These are phyloP conservation scores for Triangularia verruculosa DNA, from an alignment of 2,329 filamentous ascomycete genomes.

Conservation along the genomic window DNA sequence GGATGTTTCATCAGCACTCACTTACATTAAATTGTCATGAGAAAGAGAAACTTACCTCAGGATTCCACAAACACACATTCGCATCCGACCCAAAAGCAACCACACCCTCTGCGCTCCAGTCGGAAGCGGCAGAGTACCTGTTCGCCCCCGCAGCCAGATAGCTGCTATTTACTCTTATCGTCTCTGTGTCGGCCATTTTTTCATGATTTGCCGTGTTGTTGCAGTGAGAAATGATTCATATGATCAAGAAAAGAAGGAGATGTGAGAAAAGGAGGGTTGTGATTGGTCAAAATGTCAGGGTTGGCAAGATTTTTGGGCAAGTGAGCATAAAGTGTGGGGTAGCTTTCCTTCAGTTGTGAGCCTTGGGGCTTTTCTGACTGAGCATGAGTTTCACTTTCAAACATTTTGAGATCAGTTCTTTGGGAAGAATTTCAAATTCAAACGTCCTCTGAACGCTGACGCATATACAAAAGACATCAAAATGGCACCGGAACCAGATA, in stretches of 20 bases:
- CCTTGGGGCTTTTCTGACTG: neutral
- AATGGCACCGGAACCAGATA: slow-evolving; percentile 16
- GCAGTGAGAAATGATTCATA: slow-evolving; percentile 6
- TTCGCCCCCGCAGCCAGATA: slow-evolving; percentile 82
- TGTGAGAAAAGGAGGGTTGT: slow-evolving; percentile 1
- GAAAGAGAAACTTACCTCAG: slow-evolving; percentile 55
- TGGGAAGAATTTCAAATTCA: too few species aligned
- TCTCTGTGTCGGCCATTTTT: slow-evolving; percentile 23
- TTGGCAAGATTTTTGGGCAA: slow-evolving; percentile 9
- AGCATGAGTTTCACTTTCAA: neutral
- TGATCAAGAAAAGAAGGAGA: neutral
- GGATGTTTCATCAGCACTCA: neutral
- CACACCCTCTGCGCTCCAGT: slow-evolving; percentile 74
- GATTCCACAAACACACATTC: slow-evolving; percentile 86
- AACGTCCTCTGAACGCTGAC: too few species aligned
- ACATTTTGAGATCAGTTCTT: neutral
- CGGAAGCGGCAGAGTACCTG: slow-evolving; percentile 81
- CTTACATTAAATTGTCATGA: neutral
- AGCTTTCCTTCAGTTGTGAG: neutral
- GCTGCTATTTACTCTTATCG: slow-evolving; percentile 37
- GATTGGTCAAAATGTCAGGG: slow-evolving; percentile 9
- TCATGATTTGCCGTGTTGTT: neutral
- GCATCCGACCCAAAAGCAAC: slow-evolving; percentile 87
- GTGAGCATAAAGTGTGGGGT: neutral
- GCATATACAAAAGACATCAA: neutral